Conservation (phyloP, 1,139 yeast species). For the Debaryomycetaceae sp. region DNA sequence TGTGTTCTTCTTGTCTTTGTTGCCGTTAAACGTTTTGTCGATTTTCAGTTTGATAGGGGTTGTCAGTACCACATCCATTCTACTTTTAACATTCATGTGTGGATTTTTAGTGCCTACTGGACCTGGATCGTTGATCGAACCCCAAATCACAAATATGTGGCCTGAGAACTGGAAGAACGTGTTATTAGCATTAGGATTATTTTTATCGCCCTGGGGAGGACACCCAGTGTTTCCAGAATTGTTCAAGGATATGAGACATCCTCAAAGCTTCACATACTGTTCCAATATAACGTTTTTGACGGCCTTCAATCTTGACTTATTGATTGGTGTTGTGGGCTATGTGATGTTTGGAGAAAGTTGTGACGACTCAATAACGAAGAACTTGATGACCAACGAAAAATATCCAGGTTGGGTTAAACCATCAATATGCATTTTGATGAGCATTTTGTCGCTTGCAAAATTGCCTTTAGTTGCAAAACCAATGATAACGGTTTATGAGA, state of each 20-base stretch:
- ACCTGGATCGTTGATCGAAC: constrained; percentile 67
- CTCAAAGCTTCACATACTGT: constrained; percentile 33
- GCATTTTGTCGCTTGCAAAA: constrained; percentile 39
- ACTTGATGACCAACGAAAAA: constrained; percentile 29
- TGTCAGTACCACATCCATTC: constrained; percentile 61
- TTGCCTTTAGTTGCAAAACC: constrained; percentile 41
- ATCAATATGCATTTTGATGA: constrained; percentile 33
- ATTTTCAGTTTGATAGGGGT: constrained; percentile 75
- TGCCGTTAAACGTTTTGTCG: constrained; percentile 73
- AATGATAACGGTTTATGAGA: constrained; percentile 39
- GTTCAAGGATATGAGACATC: constrained; percentile 80
- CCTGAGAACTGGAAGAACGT: constrained; percentile 50
- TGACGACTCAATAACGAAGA: constrained; percentile 38
- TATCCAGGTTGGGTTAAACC: constrained; percentile 33
- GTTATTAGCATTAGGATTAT: constrained; percentile 65
- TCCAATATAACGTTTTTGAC: constrained; percentile 30
- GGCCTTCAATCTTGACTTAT: constrained; percentile 32
- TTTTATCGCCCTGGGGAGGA: constrained; percentile 90
- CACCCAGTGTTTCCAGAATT: constrained; percentile 84
- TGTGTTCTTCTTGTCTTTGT: constrained; percentile 60
- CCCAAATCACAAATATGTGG: constrained; percentile 47
- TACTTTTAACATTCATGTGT: constrained; percentile 53
- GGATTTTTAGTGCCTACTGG: constrained; percentile 53
- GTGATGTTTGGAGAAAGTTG: constrained; percentile 39
- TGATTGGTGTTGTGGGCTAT: constrained; percentile 34